phyloP scores from a whole-genome alignment of 1,284 basidiomycete genomes.

The Rugosomyces carneus region DNA sequence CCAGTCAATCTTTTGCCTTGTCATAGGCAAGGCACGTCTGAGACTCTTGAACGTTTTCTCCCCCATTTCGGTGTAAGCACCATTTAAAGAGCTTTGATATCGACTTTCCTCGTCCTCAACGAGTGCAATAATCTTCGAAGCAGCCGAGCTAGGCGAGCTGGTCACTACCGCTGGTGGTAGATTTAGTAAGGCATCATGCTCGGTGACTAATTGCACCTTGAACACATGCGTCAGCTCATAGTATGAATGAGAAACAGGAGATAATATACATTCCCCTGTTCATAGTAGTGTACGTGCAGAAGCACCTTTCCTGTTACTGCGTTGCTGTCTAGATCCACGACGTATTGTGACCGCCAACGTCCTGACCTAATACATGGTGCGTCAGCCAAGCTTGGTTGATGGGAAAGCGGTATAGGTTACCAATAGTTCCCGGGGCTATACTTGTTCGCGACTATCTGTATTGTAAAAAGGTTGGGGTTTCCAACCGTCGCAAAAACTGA shows the following conservation, averaged over 20 bases:
- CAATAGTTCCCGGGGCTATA: not conserved
- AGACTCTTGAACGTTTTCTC: constrained; percentile 91
- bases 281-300: constrained; percentile 91
- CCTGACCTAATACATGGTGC: constrained; percentile 69
- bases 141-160: constrained; percentile 47
- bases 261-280: constrained; percentile 81
- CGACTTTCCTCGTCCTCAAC: constrained; percentile 74
- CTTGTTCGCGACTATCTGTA: constrained; percentile 83
- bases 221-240: not conserved
- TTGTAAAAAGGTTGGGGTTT: constrained; percentile 45
- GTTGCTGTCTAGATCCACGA: constrained; percentile 50
- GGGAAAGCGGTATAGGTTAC: not conserved
- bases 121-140: constrained; percentile 73
- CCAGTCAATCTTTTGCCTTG: constrained; percentile 93
- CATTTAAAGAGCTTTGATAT: constrained; percentile 73
- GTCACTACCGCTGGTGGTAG: constrained; percentile 54
- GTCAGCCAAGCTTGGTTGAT: not conserved
- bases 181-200: constrained; percentile 58
- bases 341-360: constrained; percentile 83
- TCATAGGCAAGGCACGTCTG: constrained; percentile 83
- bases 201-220: constrained; percentile 86
- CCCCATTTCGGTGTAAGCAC: constrained; percentile 79
- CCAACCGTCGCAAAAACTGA: constrained; percentile 58
- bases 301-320: constrained; percentile 61
- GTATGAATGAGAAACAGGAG: not conserved